Conservation (phyloP, 2,329 filamentous ascomycete genomes). For the Escovopsis weberi region DNA sequence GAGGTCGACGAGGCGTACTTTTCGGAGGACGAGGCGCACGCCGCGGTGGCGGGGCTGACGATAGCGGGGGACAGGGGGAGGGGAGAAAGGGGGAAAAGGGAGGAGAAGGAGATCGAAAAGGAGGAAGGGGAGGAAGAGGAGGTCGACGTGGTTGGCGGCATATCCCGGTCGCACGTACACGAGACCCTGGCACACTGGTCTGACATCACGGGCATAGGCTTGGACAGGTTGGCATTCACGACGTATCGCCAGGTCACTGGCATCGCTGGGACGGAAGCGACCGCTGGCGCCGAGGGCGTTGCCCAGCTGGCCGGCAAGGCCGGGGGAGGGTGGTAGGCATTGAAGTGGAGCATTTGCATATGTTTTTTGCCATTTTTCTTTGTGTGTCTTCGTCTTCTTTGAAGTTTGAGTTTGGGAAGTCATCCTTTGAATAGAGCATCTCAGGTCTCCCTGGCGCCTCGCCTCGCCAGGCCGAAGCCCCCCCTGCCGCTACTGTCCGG, state of each 20-base stretch:
- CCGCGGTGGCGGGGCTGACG: background rate
- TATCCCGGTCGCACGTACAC: conserved; percentile 52
- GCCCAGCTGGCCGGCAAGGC: conserved; percentile 81
- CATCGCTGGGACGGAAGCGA: conserved; percentile 71
- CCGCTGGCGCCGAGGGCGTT: conserved; percentile 62
- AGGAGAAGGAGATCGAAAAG: too few species aligned
- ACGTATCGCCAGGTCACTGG: conserved; percentile 87
- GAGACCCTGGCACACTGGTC: conserved; percentile 66
- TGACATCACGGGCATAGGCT: conserved; percentile 50
- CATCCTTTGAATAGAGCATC: conserved; percentile 6
- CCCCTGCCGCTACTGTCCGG: conserved; percentile 64
- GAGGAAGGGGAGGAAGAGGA: conserved; percentile 17
- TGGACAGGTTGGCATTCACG: conserved; percentile 65
- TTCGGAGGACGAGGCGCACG: conserved; percentile 48
- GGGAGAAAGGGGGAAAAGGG: too few species aligned
- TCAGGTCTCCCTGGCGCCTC: conserved; percentile 35
- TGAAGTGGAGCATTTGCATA: background rate
- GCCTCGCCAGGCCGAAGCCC: conserved; percentile 59
- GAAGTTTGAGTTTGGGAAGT: too few species aligned
- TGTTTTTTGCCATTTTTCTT: background rate
- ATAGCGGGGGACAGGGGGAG: too few species aligned
- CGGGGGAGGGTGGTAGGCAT: conserved; percentile 74
- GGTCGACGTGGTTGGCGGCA: conserved; percentile 43
- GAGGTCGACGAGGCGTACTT: conserved; percentile 84
- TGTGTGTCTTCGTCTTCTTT: background rate